Conservation (phyloP, 1,284 basidiomycete genomes). For the Puccinia coronata region DNA sequence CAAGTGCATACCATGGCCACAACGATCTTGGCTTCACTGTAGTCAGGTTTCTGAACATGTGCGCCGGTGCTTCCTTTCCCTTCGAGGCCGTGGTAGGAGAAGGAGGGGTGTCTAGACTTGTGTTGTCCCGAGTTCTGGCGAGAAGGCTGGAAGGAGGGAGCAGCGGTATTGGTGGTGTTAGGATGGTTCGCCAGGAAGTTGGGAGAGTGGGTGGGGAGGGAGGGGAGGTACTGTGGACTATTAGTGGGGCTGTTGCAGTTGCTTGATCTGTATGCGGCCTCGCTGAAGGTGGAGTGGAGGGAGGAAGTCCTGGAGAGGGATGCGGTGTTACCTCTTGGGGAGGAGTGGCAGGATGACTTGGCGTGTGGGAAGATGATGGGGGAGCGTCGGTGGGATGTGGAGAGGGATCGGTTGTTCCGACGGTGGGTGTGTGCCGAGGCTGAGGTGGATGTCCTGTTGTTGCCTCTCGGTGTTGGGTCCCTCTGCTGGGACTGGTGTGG, state of each 20-base stretch:
- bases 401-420: not conserved
- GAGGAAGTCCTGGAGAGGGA: conserved; percentile 38
- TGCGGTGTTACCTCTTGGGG: not conserved
- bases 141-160: not conserved
- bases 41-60: conserved; percentile 74
- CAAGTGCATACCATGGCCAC: conserved; percentile 79
- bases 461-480: conserved; percentile 7
- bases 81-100: conserved; percentile 49
- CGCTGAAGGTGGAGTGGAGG: conserved; percentile 41
- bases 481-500: not conserved
- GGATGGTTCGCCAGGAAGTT: not conserved
- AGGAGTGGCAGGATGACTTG: conserved; percentile 7
- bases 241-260: conserved; percentile 23
- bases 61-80: conserved; percentile 47
- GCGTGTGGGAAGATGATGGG: conserved; percentile 20
- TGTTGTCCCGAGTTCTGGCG: not conserved
- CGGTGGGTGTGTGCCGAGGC: not conserved
- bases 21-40: conserved; percentile 97
- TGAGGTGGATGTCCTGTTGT: not conserved
- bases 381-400: not conserved
- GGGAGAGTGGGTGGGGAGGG: not conserved
- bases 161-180: not conserved
- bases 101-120: conserved; percentile 45
- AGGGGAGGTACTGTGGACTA: conserved; percentile 23
- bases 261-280: conserved; percentile 27